Base-by-base conservation (phyloP, 2,329 filamentous ascomycete species). In the Xylariaceae sp. region DNA sequence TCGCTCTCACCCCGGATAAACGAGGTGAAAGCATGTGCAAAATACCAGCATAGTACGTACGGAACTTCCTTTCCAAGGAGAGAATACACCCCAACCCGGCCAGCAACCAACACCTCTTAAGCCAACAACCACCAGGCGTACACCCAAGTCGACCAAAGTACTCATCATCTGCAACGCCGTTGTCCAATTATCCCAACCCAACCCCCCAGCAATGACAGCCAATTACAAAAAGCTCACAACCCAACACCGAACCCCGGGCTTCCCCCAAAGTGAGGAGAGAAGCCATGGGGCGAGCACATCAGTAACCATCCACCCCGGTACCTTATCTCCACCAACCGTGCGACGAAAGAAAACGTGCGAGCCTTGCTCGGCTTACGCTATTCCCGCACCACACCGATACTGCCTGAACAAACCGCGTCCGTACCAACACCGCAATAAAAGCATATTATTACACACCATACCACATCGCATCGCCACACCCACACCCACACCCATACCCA, bases 251-350 rank as follows among this genome's bases (percentile, higher is more conserved):
- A 34, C 13, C 32, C 32, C 32, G 10, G 13, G 32, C 7, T 9
- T 15, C 32, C 32, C 32, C 13, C 32, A 7, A 3, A n/a, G n/a
- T n/a, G 13, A 34, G 32, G 13, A 10, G 13, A 34, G 10, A 15
- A 34, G 32, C 13, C 32, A 12, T 8, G 26, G n/a, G n/a, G n/a
- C n/a, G n/a, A n/a, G n/a, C n/a, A n/a, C n/a, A n/a, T n/a, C n/a
- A n/a, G n/a, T n/a, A n/a, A n/a, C 26, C 26, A 26, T 26, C 26
- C n/a, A n/a, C n/a, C 8, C 8, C 5, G 26, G 32, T 15, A 34
- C 41, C 41, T 43, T 43, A 43, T 43, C 21, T 43, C 41, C 41
- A 43, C 41, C 41, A 43, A 26, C 22, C 41, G 13, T 43, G 41
- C 41, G 21, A 29, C 41, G 21, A 19, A 29, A 16, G n/a, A n/a